Evolutionary conservation across 2,329 filamentous ascomycete genomes (phyloP), one percentile per base, ranked within the genome.

Genomic region (Acephala macrosclerotiorum): DNA sequence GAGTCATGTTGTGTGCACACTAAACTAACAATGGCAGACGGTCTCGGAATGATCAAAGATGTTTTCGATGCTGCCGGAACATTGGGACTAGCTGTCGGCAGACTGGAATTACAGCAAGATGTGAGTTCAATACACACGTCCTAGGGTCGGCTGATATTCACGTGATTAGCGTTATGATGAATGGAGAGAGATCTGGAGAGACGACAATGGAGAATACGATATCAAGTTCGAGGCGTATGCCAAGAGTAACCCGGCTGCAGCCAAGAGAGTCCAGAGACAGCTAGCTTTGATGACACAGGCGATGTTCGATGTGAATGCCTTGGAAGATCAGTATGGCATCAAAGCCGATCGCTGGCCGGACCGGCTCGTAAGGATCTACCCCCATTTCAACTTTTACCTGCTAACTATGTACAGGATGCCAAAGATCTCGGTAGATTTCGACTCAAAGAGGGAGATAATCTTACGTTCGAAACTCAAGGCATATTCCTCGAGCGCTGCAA

Each of bases 111-210:
- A 25, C 72, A 74, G 49, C 60, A 63, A 66, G 71, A 74, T 62
- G 72, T 73, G 22, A 64, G 70, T 63, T 5, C 25, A 53, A 20
- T 9, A 14, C 16, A 57, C 14, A 16, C n/a, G 20, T 11, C 14
- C 6, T 9, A 38, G n/a, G 25, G 29, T 40, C 25, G 57, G 45
- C 36, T 40, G 60, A 59, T 60, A 18, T 64, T 68, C 66, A 71
- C 69, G 67, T 70, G 66, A 69, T 53, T 12, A 73, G 72, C 53
- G 68, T 60, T 73, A 60, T 59, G 71, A 74, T 61, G 63, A 74
- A 64, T 74, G 72, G 72, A 59, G 71, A 59, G 71, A 73, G 35
- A 71, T 74, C n/a, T 74, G 72, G 72, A 60, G 66, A 36, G 65
- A 33, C 45, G 70, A 69, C 12, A 65, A 70, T 16, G 72, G 71